Evolutionary conservation across 73 alveolate genomes (phyloP).

Genomic region (Symbiodinium natans): DNA sequence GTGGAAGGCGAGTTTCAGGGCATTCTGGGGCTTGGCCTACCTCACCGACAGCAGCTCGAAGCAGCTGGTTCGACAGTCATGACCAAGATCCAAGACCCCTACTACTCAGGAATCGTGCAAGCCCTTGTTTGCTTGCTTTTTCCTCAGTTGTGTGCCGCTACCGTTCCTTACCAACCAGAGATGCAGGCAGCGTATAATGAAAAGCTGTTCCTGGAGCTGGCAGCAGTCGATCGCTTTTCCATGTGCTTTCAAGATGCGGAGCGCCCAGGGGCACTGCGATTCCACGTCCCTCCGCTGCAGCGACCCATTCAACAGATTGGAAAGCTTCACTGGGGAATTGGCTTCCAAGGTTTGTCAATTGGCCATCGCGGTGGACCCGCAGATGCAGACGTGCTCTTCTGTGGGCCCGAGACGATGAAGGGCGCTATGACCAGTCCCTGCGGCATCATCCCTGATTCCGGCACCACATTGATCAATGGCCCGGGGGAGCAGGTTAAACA

Average conservation of each 20-base stretch:
- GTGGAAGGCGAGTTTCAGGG: constrained; percentile 59
- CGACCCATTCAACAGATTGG: constrained; percentile 53
- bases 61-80: neutral
- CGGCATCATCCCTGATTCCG: constrained; percentile 83
- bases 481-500: constrained; percentile 20
- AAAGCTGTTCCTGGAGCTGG: constrained; percentile 22
- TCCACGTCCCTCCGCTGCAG: constrained; percentile 27
- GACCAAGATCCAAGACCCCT: neutral
- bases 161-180: neutral
- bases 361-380: constrained; percentile 33
- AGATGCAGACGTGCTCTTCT: constrained; percentile 14
- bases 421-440: constrained; percentile 39
- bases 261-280: constrained; percentile 60
- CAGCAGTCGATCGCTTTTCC: constrained; percentile 30
- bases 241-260: constrained; percentile 53
- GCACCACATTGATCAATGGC: constrained; percentile 66
- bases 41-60: neutral
- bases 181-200: neutral
- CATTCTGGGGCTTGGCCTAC: constrained; percentile 84
- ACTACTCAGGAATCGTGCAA: neutral
- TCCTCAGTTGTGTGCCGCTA: constrained; percentile 6
- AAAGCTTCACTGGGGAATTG: constrained; percentile 44
- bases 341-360: constrained; percentile 53
- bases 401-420: neutral
- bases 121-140: constrained; percentile 20